phyloP scores from a whole-genome alignment of 208 protist species.

The Sergeia podlipaevii region DNA sequence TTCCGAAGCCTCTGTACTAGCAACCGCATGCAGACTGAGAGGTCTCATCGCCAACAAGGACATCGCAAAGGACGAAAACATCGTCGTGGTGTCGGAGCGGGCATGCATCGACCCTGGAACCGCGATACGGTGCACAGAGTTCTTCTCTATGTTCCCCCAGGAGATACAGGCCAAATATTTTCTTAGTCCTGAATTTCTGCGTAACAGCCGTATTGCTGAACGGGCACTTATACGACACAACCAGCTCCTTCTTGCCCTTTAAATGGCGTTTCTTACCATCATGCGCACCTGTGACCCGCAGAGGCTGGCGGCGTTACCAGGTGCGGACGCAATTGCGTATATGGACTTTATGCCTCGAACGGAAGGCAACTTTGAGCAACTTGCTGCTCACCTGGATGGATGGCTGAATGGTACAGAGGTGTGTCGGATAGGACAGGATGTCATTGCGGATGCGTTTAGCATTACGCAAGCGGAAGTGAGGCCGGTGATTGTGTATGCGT shows the following conservation, averaged over 20 bases:
- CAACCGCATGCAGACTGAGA: conserved; percentile 24
- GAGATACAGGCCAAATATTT: conserved; percentile 33
- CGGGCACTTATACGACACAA: conserved; percentile 71
- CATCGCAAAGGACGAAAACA: conserved; percentile 67
- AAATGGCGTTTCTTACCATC: conserved; percentile 71
- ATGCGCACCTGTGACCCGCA: conserved; percentile 24
- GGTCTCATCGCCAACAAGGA: conserved; percentile 76
- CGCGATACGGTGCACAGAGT: conserved; percentile 34
- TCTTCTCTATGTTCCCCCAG: conserved; percentile 39
- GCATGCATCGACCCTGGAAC: conserved; percentile 55
- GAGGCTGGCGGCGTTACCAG: conserved; percentile 16
- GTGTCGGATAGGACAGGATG: conserved; percentile 35
- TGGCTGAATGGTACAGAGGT: conserved; percentile 54
- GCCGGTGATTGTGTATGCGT: conserved; percentile 46
- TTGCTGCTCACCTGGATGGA: conserved; percentile 48
- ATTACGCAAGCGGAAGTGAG: conserved; percentile 67
- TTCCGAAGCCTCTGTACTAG: background rate
- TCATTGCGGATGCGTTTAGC: conserved; percentile 42
- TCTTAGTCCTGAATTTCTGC: conserved; percentile 18
- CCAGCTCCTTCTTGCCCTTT: conserved; percentile 70
- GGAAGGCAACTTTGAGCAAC: conserved; percentile 74
- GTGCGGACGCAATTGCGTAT: conserved; percentile 46
- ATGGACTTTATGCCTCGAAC: conserved; percentile 74
- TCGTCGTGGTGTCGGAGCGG: conserved; percentile 63
- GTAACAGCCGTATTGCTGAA: conserved; percentile 62